Conservation (phyloP, 2,329 filamentous ascomycete species). For the Pestalotiopsis sp. region DNA sequence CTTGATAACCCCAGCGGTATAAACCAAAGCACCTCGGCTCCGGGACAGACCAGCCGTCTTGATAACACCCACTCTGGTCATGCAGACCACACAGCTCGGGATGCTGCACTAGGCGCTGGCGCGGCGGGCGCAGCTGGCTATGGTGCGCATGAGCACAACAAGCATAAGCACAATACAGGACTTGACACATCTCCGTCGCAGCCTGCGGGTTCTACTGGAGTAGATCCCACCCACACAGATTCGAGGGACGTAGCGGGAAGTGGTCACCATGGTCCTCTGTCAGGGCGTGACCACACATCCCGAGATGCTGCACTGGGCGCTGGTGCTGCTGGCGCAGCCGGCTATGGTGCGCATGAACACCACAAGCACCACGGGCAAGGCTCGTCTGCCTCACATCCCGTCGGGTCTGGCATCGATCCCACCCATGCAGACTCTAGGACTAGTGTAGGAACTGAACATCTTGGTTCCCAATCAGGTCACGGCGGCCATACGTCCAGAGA, state of each 20-base stretch:
- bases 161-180: neutral
- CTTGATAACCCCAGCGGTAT: neutral
- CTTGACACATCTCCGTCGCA: neutral
- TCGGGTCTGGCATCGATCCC: neutral
- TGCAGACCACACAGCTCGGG: neutral
- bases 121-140: neutral
- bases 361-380: neutral
- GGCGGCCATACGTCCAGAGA: neutral
- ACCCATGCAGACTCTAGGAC: neutral
- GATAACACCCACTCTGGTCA: neutral
- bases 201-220: too few species aligned
- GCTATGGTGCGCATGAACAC: neutral
- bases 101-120: neutral
- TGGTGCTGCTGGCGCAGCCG: neutral
- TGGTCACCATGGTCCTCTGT: too few species aligned
- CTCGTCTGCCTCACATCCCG: neutral
- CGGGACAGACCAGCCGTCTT: neutral
- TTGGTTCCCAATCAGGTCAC: neutral
- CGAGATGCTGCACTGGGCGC: neutral
- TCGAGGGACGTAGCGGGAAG: neutral
- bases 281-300: neutral
- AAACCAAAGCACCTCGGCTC: neutral
- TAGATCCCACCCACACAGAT: neutral
- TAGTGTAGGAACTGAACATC: neutral
- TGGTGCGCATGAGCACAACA: neutral